Conservation (phyloP, 495 filamentous ascomycete genomes). For the Penicillium arizonense region DNA sequence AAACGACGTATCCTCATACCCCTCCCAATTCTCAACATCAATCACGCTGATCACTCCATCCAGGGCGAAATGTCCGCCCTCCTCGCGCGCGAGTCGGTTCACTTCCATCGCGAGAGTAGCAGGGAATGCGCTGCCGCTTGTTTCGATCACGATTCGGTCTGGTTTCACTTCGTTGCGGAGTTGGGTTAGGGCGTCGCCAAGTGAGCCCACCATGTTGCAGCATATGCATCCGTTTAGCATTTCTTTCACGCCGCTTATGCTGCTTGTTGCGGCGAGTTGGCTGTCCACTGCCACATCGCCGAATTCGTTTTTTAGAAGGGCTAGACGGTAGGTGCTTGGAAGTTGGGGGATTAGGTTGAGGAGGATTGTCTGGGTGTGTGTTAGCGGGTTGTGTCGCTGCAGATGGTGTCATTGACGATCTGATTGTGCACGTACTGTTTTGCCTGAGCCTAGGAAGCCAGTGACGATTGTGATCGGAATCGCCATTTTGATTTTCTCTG, state of each 20-base stretch:
- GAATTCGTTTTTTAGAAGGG: constrained; percentile 98
- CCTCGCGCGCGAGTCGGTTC: constrained; percentile 65
- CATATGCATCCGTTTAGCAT: constrained; percentile 96
- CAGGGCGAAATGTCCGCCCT: constrained; percentile 62
- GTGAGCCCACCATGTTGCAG: constrained; percentile 93
- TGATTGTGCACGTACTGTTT: constrained; percentile 48
- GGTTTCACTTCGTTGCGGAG: constrained; percentile 60
- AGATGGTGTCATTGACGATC: no score
- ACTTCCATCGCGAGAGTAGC: constrained; percentile 92
- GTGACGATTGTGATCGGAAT: constrained; percentile 94
- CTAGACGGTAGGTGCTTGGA: constrained; percentile 72
- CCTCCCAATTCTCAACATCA: constrained; percentile 96
- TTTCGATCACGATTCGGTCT: constrained; percentile 92
- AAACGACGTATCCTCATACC: constrained; percentile 88
- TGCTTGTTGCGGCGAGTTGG: constrained; percentile 74
- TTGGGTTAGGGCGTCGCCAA: constrained; percentile 73
- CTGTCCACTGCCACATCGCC: constrained; percentile 92
- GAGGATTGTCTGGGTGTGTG: constrained; percentile 59
- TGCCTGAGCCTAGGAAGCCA: constrained; percentile 91
- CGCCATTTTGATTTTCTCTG: constrained; percentile 35
- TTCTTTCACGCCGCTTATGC: constrained; percentile 88
- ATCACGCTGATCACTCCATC: constrained; percentile 93
- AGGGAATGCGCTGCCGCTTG: constrained; percentile 81
- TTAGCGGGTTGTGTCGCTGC: no score
- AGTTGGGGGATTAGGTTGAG: constrained; percentile 88